Conservation (phyloP, 306 rosid genomes). For the Pachyrhizus erosus region DNA sequence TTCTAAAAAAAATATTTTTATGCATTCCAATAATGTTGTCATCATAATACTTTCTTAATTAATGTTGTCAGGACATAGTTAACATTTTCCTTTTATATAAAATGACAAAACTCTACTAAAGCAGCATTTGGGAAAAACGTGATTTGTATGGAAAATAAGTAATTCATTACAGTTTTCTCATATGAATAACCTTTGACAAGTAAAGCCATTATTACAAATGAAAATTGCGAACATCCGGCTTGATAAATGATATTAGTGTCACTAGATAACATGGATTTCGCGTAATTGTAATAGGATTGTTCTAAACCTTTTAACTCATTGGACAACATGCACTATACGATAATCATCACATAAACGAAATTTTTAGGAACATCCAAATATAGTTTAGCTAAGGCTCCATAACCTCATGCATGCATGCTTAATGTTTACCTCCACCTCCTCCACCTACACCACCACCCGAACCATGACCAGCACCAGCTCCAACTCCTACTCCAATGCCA, state of each 20-base stretch:
- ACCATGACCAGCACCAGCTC: slow-evolving; percentile 54
- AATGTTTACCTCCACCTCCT: slow-evolving; percentile 50
- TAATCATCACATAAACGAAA: background rate
- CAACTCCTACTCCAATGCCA: slow-evolving; percentile 61
- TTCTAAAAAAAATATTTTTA: too few relatives aligned
- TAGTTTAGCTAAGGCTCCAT: background rate
- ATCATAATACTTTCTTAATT: too few relatives aligned
- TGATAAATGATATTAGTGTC: background rate
- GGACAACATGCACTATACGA: background rate
- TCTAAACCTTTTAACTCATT: background rate
- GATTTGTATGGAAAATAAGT: background rate
- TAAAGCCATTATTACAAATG: background rate
- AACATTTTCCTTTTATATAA: too few relatives aligned
- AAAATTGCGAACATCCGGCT: background rate
- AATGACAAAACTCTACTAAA: background rate
- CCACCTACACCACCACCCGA: slow-evolving; percentile 53
- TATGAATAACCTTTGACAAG: background rate
- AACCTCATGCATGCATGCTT: background rate
- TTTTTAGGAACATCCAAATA: background rate
- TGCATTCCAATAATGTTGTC: too few relatives aligned
- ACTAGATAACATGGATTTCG: too few relatives aligned
- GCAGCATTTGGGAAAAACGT: background rate
- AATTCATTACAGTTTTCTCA: slow-evolving; percentile 3
- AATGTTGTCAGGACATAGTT: too few relatives aligned
- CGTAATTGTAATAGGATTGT: background rate